Evolutionary conservation across 73 alveolate species (phyloP).

Genomic region (Paramecium sonneborni): DNA sequence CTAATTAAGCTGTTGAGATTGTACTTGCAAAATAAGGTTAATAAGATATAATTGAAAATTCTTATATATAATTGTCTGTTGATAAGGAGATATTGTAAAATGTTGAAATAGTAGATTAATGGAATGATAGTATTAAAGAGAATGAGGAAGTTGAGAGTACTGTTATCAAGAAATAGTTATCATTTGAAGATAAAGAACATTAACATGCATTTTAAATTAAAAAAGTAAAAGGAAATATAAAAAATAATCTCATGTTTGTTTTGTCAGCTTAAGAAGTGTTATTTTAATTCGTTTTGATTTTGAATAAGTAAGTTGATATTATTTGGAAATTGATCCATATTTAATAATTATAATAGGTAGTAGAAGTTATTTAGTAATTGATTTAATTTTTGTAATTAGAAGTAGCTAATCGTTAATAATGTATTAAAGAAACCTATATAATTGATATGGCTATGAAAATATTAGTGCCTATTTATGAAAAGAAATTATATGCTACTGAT

Average conservation of each 20-base stretch:
- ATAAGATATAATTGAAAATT: not conserved
- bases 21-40: not conserved
- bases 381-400: not conserved
- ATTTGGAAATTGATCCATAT: not conserved
- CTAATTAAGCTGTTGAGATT: not conserved
- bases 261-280: not conserved
- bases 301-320: not conserved
- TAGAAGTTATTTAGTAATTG: not conserved
- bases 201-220: constrained; percentile 9
- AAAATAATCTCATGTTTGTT: not conserved
- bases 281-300: not conserved
- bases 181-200: not conserved
- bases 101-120: not conserved
- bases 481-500: not conserved
- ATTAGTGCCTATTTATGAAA: not conserved
- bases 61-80: not conserved
- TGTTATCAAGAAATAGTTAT: not conserved
- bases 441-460: not conserved
- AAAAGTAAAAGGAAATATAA: not conserved
- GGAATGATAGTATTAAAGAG: not conserved
- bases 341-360: not conserved
- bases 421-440: not conserved
- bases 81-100: not conserved
- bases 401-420: not conserved
- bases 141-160: not conserved